A percentile compares a stretch with the other conserved stretches of the same genome.
These are phyloP conservation scores for Mucor velutinosus DNA, from an alignment of 371 early-diverging fungal genomes.

Conservation along the genomic window DNA sequence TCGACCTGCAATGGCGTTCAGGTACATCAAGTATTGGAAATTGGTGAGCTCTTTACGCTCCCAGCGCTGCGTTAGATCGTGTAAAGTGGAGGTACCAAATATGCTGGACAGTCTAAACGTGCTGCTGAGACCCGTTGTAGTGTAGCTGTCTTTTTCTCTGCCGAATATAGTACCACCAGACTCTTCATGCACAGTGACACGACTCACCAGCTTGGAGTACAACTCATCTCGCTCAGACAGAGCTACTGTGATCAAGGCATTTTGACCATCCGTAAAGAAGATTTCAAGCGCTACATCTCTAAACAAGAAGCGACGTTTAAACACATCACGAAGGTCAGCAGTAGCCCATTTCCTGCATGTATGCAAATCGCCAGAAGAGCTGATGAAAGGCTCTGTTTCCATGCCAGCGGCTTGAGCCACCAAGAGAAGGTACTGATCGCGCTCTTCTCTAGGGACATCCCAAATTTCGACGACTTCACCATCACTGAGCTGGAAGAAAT, in stretches of 20 bases:
- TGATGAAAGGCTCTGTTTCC: slow-evolving; percentile 46
- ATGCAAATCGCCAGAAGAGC: slow-evolving; percentile 57
- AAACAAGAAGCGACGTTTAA: slow-evolving; percentile 69
- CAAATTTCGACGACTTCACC: slow-evolving; percentile 80
- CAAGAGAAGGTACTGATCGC: slow-evolving; percentile 68
- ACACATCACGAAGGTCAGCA: slow-evolving; percentile 75
- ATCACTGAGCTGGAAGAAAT: slow-evolving; percentile 70
- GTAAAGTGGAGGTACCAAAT: slow-evolving; percentile 71
- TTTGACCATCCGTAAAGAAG: slow-evolving; percentile 78
- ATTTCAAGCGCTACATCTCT: slow-evolving; percentile 80
- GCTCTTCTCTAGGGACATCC: slow-evolving; percentile 71
- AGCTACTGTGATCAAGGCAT: slow-evolving; percentile 69
- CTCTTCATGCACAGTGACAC: slow-evolving; percentile 51
- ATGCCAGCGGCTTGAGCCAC: slow-evolving; percentile 63
- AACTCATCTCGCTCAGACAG: slow-evolving; percentile 70
- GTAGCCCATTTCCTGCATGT: slow-evolving; percentile 66
- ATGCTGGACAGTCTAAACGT: slow-evolving; percentile 57
- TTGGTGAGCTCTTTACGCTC: slow-evolving; percentile 78
- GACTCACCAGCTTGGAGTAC: slow-evolving; percentile 64
- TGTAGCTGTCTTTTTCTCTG: slow-evolving; percentile 35
- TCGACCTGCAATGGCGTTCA: slow-evolving; percentile 84
- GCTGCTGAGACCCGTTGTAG: slow-evolving; percentile 26
- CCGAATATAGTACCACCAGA: slow-evolving; percentile 54
- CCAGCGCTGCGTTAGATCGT: slow-evolving; percentile 75
- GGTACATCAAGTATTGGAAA: slow-evolving; percentile 87